Evolutionary conservation across 1,139 yeast genomes (phyloP).

Genomic region (Blastobotrys illinoisensis): DNA sequence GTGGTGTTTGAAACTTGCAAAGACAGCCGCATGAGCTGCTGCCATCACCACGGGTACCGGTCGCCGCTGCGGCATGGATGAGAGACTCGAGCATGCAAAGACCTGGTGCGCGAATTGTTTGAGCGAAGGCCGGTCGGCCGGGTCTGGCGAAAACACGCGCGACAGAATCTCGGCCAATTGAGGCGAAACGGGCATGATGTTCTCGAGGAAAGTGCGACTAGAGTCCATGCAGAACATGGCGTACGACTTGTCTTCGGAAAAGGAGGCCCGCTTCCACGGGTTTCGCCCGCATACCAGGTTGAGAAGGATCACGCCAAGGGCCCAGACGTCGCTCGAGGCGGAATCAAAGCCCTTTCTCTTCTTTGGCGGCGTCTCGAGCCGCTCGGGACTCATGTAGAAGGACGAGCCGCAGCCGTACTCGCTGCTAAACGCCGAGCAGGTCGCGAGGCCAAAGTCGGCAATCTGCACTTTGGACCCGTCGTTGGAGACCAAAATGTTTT

Average conservation of each 20-base stretch:
- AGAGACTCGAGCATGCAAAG: not conserved
- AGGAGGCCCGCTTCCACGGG: conserved; percentile 85
- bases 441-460: conserved; percentile 85
- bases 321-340: conserved; percentile 81
- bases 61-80: not conserved
- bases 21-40: not conserved
- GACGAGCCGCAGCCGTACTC: conserved; percentile 82
- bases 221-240: conserved; percentile 47
- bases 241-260: conserved; percentile 52
- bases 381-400: conserved; percentile 92
- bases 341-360: conserved; percentile 37
- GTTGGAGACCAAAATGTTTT: conserved; percentile 67
- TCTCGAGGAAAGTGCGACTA: conserved; percentile 42
- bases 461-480: conserved; percentile 55
- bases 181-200: conserved; percentile 61
- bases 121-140: conserved; percentile 55
- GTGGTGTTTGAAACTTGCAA: not conserved
- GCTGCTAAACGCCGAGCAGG: conserved; percentile 51
- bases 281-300: conserved; percentile 80
- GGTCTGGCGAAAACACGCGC: conserved; percentile 55
- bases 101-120: conserved; percentile 34
- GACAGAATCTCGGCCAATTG: conserved; percentile 54
- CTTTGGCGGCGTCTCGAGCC: conserved; percentile 38
- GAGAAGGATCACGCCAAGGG: conserved; percentile 73
- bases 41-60: not conserved